phyloP scores from a whole-genome alignment of 2,329 filamentous ascomycete genomes.

The Chlorencoelia australis region DNA sequence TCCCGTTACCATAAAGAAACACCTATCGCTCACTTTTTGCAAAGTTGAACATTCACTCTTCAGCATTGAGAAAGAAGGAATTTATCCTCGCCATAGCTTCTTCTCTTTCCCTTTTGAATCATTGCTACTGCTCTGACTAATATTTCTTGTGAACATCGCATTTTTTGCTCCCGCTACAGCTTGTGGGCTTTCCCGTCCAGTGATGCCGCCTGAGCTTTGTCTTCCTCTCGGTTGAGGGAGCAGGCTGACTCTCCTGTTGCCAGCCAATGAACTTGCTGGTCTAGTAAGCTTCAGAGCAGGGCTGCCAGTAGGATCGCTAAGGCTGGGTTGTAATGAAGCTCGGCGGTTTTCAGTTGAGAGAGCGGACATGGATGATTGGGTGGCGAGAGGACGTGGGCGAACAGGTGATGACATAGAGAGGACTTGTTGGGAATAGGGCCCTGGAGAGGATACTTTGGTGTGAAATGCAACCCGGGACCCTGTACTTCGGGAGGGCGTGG shows the following conservation, averaged over 20 bases:
- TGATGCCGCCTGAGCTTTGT: constrained; percentile 24
- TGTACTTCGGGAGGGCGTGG: constrained; percentile 20
- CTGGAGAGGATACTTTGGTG: constrained; percentile 44
- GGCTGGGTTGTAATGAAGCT: constrained; percentile 41
- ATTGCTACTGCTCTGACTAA: constrained; percentile 15
- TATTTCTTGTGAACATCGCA: constrained; percentile 30
- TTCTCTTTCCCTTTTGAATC: constrained; percentile 20
- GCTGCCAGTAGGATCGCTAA: constrained; percentile 28
- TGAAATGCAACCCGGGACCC: constrained; percentile 37
- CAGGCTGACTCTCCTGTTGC: constrained; percentile 41
- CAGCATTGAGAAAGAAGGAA: neutral
- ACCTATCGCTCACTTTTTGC: neutral
- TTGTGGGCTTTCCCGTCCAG: constrained; percentile 40
- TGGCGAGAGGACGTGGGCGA: constrained; percentile 18
- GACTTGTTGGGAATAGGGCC: constrained; percentile 37
- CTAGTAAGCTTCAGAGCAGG: constrained; percentile 28
- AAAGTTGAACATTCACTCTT: too few species aligned
- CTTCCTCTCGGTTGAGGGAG: constrained; percentile 35
- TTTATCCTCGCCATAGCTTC: constrained; percentile 18
- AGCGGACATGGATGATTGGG: constrained; percentile 35
- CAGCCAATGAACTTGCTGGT: constrained; percentile 47
- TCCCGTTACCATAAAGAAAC: neutral
- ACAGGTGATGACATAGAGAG: constrained; percentile 34
- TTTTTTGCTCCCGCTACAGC: constrained; percentile 36
- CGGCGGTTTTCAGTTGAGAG: constrained; percentile 34